phyloP scores from a whole-genome alignment of 805 yeast species.

The Myxozyma neotropica region DNA sequence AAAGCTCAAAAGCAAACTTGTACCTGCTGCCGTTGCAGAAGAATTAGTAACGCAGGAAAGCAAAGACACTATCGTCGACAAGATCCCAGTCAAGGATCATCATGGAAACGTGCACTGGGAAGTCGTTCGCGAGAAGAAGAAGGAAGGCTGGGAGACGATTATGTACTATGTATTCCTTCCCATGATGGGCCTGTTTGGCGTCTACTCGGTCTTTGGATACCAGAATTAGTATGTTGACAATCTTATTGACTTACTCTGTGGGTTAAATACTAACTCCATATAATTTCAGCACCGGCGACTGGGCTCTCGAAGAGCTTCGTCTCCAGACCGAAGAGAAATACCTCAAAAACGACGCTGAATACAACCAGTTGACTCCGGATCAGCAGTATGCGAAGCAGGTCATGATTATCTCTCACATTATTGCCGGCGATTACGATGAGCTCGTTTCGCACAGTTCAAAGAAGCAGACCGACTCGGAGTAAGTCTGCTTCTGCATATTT shows the following conservation, averaged over 20 bases:
- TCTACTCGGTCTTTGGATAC: constrained; percentile 53
- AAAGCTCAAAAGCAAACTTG: neutral
- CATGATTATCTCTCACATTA: constrained; percentile 75
- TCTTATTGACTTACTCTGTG: neutral
- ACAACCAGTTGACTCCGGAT: constrained; percentile 50
- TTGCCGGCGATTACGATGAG: constrained; percentile 81
- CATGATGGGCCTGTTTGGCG: constrained; percentile 59
- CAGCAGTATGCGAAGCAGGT: constrained; percentile 72
- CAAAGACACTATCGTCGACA: constrained; percentile 68
- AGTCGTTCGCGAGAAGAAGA: constrained; percentile 69
- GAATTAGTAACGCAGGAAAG: constrained; percentile 42
- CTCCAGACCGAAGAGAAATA: constrained; percentile 72
- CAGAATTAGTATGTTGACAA: constrained; percentile 39
- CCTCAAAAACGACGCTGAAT: constrained; percentile 54
- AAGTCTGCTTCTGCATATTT: neutral
- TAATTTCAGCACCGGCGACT: constrained; percentile 49
- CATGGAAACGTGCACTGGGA: constrained; percentile 79
- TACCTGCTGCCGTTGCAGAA: neutral
- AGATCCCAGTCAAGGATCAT: constrained; percentile 80
- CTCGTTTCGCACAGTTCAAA: constrained; percentile 34
- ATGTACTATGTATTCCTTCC: constrained; percentile 76
- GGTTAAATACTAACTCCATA: neutral
- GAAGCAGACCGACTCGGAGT: neutral
- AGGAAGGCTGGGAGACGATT: constrained; percentile 84
- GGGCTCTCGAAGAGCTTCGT: constrained; percentile 84